Evolutionary conservation across 768 basidiomycete species (phyloP), one percentile per base, ranked within the genome.

Genomic region (Dioszegia aurantiaca): DNA sequence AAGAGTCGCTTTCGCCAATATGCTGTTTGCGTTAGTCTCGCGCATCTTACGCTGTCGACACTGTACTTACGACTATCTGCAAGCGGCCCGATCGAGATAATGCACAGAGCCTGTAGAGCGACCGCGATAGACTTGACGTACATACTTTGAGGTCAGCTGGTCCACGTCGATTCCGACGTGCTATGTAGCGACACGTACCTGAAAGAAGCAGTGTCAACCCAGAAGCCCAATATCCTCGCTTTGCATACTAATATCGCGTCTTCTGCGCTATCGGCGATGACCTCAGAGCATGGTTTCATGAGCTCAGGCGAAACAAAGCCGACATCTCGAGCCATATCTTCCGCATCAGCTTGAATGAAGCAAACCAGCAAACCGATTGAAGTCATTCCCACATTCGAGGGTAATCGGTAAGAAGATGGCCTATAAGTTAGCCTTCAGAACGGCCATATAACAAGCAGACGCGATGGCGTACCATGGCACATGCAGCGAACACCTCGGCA

Each of bases 151-250:
- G 19, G 19, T 39, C 31, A 51, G 10, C 27, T 28, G 19, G 30
- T 14, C 17, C 9, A 10, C 33, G 33, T 37, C 37, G 37, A 42
- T 54, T 6, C 39, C 16, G 21, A 30, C 3, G 40, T 39, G 23
- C 40, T 16, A 19, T 47, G 10, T 43, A 33, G 33, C 33, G 6
- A 41, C 1, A 69, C 83, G 40, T 51, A 89, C 90, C 90, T 92
- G 74, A 91, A 94, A 70, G 90, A 91, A 1, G 92, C 90, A 12
- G 82, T 90, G 70, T 94, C 92, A 48, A 93, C 83, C 90, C 90
- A 94, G 1, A 80, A 59, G 83, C 90, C 90, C 0, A 84, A 85
- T 55, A 94, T 79, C 72, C 84, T 84, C 24, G 92, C 90, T 4
- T 87, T 88, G 75, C 91, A 94, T 26, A 87, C 81, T 16, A 59